These are phyloP conservation scores for Lithospermum erythrorhizon DNA, from an alignment of 257 asterid species.

Conservation along the genomic window DNA sequence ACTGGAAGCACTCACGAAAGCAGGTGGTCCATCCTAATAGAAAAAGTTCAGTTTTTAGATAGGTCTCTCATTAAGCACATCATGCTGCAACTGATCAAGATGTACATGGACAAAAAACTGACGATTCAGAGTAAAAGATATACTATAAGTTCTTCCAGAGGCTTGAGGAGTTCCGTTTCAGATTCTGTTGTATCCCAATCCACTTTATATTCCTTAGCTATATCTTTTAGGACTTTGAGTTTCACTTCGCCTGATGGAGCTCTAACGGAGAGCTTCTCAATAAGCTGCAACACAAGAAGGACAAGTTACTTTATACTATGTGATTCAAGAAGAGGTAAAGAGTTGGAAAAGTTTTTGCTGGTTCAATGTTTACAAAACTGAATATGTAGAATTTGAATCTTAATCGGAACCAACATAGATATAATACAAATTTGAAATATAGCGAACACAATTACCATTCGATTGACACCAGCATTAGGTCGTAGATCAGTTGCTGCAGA, in stretches of 20 bases:
- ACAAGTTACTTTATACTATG: conserved; percentile 1
- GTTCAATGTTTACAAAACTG: no score
- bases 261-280: conserved; percentile 88
- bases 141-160: conserved; percentile 83
- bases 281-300: conserved; percentile 46
- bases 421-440: no score
- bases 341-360: background rate
- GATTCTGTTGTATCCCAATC: conserved; percentile 81
- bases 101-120: background rate
- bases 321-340: background rate
- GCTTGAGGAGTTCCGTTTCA: conserved; percentile 78
- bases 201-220: conserved; percentile 87
- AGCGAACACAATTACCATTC: conserved; percentile 31
- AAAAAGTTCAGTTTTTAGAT: conserved; percentile 1
- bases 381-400: no score
- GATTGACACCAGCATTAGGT: conserved; percentile 89
- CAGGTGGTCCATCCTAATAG: conserved; percentile 62
- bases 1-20: conserved; percentile 62
- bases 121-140: background rate
- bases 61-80: no score
- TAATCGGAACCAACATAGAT: no score
- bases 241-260: conserved; percentile 83
- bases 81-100: background rate
- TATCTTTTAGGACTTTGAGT: conserved; percentile 78
- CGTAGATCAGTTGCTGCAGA: conserved; percentile 89